Percentiles rank a stretch among this genome's conserved stretches.
Evolutionary conservation across 1,284 basidiomycete genomes (phyloP).

Genomic region (Vanrija pseudolonga): DNA sequence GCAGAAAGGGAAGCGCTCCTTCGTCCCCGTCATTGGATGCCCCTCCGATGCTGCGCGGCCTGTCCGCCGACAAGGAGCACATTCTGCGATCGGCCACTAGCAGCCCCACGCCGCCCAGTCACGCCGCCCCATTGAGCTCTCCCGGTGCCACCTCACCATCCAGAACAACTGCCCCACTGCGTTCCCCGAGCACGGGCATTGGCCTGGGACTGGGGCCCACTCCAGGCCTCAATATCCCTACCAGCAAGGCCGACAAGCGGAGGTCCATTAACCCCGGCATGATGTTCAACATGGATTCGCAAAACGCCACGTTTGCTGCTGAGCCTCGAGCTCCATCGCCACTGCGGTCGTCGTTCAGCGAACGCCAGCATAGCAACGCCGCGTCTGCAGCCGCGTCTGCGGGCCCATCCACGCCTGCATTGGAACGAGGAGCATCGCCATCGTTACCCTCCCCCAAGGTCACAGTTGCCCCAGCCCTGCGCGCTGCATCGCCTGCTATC

Average conservation of each 20-base stretch:
- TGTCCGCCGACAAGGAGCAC: background rate
- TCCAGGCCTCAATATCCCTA: conserved; percentile 37
- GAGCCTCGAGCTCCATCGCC: conserved; percentile 47
- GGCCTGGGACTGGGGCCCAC: conserved; percentile 22
- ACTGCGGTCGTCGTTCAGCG: conserved; percentile 29
- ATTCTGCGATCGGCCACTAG: background rate
- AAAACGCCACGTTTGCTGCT: conserved; percentile 32
- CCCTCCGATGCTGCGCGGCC: background rate
- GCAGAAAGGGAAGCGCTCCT: background rate
- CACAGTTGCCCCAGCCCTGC: no score
- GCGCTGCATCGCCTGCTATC: no score
- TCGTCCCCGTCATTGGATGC: conserved; percentile 1
- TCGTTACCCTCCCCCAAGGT: no score
- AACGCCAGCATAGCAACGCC: background rate
- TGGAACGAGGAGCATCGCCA: no score
- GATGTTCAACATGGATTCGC: conserved; percentile 43
- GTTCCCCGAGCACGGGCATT: conserved; percentile 11
- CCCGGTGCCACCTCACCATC: background rate
- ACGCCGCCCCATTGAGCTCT: no score
- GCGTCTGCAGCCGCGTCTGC: no score
- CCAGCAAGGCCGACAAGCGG: conserved; percentile 39
- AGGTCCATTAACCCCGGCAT: conserved; percentile 50
- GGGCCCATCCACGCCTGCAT: no score
- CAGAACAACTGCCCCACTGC: background rate
- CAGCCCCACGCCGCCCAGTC: conserved; percentile 1